phyloP scores from a whole-genome alignment of 2,329 filamentous ascomycete species.

The Apiospora saccharicola region DNA sequence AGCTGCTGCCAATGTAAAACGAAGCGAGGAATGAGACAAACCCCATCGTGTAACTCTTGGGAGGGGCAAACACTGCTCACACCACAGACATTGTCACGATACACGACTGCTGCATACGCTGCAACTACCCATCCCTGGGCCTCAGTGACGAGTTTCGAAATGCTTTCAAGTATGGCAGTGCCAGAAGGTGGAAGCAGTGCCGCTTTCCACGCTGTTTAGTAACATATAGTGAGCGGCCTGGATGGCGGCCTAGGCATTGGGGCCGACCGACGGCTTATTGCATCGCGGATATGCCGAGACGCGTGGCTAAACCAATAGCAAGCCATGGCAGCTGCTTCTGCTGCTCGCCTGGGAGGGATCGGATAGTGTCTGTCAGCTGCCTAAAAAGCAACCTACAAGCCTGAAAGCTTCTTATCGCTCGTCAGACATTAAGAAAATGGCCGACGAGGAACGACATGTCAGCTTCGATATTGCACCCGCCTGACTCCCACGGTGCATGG shows the following conservation, averaged over 20 bases:
- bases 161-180: background rate
- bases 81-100: slow-evolving; percentile 5
- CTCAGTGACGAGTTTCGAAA: background rate
- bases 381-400: background rate
- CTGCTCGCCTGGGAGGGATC: background rate
- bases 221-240: background rate
- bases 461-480: background rate
- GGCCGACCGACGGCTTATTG: background rate
- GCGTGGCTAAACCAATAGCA: slow-evolving; percentile 13
- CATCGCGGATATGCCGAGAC: slow-evolving; percentile 4
- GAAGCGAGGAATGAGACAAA: slow-evolving; percentile 11
- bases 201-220: background rate
- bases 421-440: background rate
- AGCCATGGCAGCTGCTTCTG: background rate
- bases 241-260: background rate
- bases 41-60: background rate
- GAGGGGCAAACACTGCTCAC: background rate
- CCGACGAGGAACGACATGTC: background rate
- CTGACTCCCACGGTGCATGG: background rate
- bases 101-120: background rate
- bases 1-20: slow-evolving; percentile 6
- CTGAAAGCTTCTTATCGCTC: background rate
- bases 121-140: background rate
- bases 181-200: too few species aligned
- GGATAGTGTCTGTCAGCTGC: slow-evolving; percentile 10